These are phyloP conservation scores for Nicotiana undulata DNA, from an alignment of 257 asterid species.

Conservation along the genomic window DNA sequence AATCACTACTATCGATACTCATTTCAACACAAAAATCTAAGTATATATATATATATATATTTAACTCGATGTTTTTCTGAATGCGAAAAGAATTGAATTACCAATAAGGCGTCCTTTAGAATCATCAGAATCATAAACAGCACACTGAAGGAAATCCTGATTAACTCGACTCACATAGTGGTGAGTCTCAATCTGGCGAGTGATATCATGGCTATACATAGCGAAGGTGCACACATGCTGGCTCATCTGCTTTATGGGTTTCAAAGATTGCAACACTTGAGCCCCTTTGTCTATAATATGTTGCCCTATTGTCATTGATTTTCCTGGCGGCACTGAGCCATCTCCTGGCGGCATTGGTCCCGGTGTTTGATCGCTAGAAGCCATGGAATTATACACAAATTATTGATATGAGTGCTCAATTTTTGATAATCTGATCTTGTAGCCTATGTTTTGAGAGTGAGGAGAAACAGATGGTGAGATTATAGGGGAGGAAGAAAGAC, in stretches of 20 bases:
- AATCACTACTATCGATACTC: no score
- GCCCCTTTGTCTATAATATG: constrained; percentile 54
- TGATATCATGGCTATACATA: constrained; percentile 68
- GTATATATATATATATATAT: no score
- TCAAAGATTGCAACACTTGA: constrained; percentile 53
- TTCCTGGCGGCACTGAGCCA: constrained; percentile 72
- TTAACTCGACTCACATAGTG: constrained; percentile 46
- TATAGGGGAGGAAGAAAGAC: neutral
- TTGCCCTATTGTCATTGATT: constrained; percentile 43
- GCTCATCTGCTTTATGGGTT: constrained; percentile 58
- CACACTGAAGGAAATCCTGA: constrained; percentile 77
- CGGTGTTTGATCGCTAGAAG: constrained; percentile 48
- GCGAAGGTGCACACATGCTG: constrained; percentile 87
- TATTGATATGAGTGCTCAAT: neutral
- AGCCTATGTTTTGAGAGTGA: neutral
- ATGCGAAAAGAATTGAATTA: neutral
- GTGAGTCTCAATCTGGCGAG: constrained; percentile 73
- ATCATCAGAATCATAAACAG: constrained; percentile 78
- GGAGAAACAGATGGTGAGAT: neutral
- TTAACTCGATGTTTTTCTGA: no score
- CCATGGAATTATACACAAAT: constrained; percentile 18
- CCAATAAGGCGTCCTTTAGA: constrained; percentile 69
- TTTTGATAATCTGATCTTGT: neutral
- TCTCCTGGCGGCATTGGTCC: constrained; percentile 48
- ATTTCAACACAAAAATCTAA: no score